Evolutionary conservation across 2,329 filamentous ascomycete genomes (phyloP), one percentile per base, ranked within the genome.

Genomic region (Penicillium palitans): DNA sequence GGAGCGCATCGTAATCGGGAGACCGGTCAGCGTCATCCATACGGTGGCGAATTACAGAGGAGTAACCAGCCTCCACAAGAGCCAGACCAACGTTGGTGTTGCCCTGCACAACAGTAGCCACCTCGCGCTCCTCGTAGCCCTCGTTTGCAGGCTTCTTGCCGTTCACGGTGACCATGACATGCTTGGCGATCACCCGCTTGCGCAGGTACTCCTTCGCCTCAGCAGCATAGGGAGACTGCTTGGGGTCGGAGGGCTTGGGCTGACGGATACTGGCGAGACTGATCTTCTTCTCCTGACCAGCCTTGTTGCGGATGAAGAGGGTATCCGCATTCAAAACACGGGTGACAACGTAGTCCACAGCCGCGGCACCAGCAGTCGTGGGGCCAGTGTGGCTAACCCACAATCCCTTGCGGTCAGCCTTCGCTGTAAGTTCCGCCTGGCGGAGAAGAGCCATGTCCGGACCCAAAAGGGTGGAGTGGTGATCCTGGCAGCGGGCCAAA

Each of bases 121-220:
- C 95, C 65, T 99, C 95, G 55, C 92, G 90, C 70, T 95, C 93
- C 70, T 98, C 93, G 66, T 93, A 99, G 10, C 90, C 93, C 63
- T 96, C 93, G 2, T 83, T 89, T 2, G 91, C 92, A 44, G 93
- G 89, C 77, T 95, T 93, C 74, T 91, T 91, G 57, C 95, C 95
- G 72, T 99, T 93, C 59, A 96, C 87, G 54, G 85, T 89, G 57
- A 97, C 86, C 74, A 89, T 90, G 65, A 98, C 91, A 66, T 96
- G 91, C 81, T 99, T 99, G 61, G 93, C 95, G 70, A 99, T 99
- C 33, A 97, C 77, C 75, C 88, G 91, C 82, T 96, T 96, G 55
- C 95, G 88, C 63, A 98, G 76, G 72, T 93, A 98, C 74, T 99
- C 95, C 81, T 99, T 99, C 33, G 95, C 93, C 72, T 97, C 93